Conservation (phyloP, 140 eudicot species). For the Oenanthe javanica region DNA sequence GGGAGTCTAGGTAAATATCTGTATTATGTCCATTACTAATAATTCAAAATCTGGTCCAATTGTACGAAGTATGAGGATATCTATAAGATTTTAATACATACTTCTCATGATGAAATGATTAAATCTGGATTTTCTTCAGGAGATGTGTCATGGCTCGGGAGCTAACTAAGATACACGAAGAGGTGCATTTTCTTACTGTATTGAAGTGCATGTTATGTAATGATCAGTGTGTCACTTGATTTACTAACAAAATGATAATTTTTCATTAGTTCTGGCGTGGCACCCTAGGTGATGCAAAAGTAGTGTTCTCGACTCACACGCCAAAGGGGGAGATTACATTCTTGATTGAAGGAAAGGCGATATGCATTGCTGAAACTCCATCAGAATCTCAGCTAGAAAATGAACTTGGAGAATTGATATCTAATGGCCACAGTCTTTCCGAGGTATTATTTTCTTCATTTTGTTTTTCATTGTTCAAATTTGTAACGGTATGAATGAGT, state of each 20-base stretch:
- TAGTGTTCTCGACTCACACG: constrained; percentile 44
- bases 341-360: constrained; percentile 64
- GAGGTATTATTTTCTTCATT: constrained; percentile 29
- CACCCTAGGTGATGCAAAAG: constrained; percentile 56
- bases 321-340: constrained; percentile 94
- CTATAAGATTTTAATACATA: neutral
- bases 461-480: neutral
- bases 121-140: constrained; percentile 31
- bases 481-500: too few relatives aligned
- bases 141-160: constrained; percentile 95
- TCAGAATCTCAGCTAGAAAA: constrained; percentile 66
- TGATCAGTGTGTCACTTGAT: neutral
- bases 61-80: neutral
- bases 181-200: constrained; percentile 31
- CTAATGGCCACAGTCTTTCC: constrained; percentile 80
- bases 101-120: neutral
- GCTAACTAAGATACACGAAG: constrained; percentile 93
- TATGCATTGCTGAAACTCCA: constrained; percentile 35
- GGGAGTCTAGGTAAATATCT: constrained; percentile 52
- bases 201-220: neutral
- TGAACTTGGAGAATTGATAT: constrained; percentile 50
- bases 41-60: neutral
- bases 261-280: constrained; percentile 83
- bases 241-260: neutral
- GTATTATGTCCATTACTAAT: neutral